Base-by-base conservation (phyloP, 306 rosid species). In the Vachellia pachyceras region DNA sequence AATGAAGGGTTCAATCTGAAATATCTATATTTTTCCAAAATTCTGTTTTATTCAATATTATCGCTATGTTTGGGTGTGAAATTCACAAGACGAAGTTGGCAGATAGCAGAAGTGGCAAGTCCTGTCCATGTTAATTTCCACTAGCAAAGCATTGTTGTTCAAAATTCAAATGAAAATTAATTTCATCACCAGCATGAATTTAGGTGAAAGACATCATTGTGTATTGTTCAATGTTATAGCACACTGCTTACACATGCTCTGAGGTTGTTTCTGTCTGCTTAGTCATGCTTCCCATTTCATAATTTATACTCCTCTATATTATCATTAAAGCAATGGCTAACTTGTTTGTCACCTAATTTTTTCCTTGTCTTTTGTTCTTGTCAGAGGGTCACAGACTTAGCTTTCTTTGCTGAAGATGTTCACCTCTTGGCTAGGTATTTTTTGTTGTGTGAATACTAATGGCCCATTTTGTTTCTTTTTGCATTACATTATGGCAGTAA, bases 321-420 rank as follows among this genome's bases (percentile, higher is more conserved):
- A 63, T 60, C 60, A 4, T 18, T 20, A 33, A 64, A 73, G 15
- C 42, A 7, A 40, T 52, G 55, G 50, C 40, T 61, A 44, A 25
- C 54, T 84, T 42, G 45, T 78, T 63, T 37, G 52, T 25, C 41
- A 35, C 50, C 73, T 77, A 78, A 80, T 77, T 22, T 83, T 9
- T 69, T 75, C 75, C 69, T 72, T 71, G 67, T 36, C 79, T 69
- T 44, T 45, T 70, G 57, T 70, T 82, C 29, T 42, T 80, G 66
- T 74, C 94, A 96, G 99, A 94, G 98, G 94, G 98, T 96, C 89
- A 96, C 99, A 25, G 99, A 96, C 88, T 86, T 93, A 93, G 92
- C 98, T 52, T 96, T 96, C 90, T 96, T 96, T 72, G 97, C 99
- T 7, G 99, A 96, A 89, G 99, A 96, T 87, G 99, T 94, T 89